These are phyloP conservation scores for Cadophora gregata DNA, from an alignment of 2,329 filamentous ascomycete genomes.

Conservation along the genomic window DNA sequence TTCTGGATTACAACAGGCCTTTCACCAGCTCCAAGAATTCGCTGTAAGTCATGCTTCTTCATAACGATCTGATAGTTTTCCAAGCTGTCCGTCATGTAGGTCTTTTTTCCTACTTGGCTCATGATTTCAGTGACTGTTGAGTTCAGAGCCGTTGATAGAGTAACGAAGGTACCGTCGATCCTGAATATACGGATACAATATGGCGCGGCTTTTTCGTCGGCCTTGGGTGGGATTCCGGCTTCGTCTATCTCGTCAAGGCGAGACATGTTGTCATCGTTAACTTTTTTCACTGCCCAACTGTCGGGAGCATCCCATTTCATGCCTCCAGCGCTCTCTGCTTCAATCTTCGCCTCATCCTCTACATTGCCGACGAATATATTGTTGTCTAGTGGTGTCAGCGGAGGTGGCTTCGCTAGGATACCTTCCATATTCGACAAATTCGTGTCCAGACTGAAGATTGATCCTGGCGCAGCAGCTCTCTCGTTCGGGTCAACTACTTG, in stretches of 20 bases:
- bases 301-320: conserved; percentile 92
- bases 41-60: conserved; percentile 87
- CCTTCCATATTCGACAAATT: conserved; percentile 91
- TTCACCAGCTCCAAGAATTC: conserved; percentile 79
- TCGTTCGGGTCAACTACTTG: conserved; percentile 51
- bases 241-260: conserved; percentile 70
- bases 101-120: conserved; percentile 91
- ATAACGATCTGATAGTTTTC: conserved; percentile 97
- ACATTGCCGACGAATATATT: conserved; percentile 52
- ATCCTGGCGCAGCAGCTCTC: conserved; percentile 46
- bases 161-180: conserved; percentile 91
- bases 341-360: conserved; percentile 50
- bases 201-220: conserved; percentile 75
- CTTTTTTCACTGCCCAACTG: conserved; percentile 89
- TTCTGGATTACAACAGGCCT: conserved; percentile 92
- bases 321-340: conserved; percentile 37
- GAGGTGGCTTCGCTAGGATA: conserved; percentile 75
- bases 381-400: conserved; percentile 73
- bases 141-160: conserved; percentile 82
- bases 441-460: conserved; percentile 81
- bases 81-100: conserved; percentile 85
- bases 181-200: conserved; percentile 97
- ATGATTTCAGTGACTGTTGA: conserved; percentile 88
- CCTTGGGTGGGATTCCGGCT: conserved; percentile 66
- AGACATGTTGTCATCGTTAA: conserved; percentile 66